Base-by-base conservation (phyloP, 1,284 basidiomycete genomes). In the Marasmius tenuissimus region DNA sequence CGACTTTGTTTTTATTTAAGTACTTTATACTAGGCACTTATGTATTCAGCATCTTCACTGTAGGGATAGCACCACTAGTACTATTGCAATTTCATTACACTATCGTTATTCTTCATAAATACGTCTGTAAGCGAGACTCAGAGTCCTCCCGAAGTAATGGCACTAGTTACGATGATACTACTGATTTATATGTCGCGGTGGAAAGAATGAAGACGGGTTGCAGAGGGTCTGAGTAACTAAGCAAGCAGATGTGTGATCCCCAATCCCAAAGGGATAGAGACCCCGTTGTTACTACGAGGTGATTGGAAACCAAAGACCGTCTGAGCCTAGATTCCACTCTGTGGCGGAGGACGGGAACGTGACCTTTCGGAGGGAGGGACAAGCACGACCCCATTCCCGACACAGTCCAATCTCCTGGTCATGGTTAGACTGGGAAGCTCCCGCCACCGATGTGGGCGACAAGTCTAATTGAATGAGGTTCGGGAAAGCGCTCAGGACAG, bases 341-440 rank as follows among this genome's bases (percentile, higher is more conserved):
- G 76, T 81, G 62, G 79, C 76, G 35, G 81, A 83, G 9, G 27
- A 27, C 27, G 85, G 86, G 67, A 87, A 88, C 59, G 82, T 73
- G 68, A 87, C 78, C 16, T 78, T 76, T 40, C 79, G 75, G 47
- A 88, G 74, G 6, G 81, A 77, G 1, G 82, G 81, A 69, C 85
- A 87, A 27, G 79, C 84, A 38, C 77, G 74, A 53, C 72, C 71
- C 85, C 85, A 89, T 56, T 84, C 81, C 54, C 69, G 69, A 67
- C 85, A 87, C 37, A 87, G 76, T 1, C 76, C 72, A 33, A 71
- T 69, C 68, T 88, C 86, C 69, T 86, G 85, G 49, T 76, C 71
- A 34, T 77, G 72, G 68, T 82, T 81, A 48, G 77, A 72, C 16
- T 75, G 70, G 38, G 75, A 72, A 16, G 72, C 75, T 64, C 81